Evolutionary conservation across 495 filamentous ascomycete genomes (phyloP), one percentile per base, ranked within the genome.

Genomic region (Aspergillus coremiiformis): DNA sequence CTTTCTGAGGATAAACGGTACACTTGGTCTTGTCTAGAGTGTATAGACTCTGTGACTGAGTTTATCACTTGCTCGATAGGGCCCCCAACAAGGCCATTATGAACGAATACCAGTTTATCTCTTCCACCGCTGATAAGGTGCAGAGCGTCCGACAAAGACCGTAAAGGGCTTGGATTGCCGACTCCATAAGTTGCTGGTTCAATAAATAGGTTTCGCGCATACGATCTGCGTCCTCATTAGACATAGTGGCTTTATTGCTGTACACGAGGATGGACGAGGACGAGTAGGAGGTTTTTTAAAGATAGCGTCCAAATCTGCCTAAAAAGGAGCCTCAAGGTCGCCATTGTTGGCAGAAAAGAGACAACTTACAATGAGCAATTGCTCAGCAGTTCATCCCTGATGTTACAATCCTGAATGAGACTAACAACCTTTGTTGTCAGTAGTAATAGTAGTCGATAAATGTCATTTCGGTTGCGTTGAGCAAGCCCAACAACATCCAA

Each of bases 91-190:
- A 84, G 73, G 21, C 86, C 86, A 68, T 80, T 86, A 61, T 92
- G 81, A 37, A 93, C 82, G 54, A 95, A 88, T n/a, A 81, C 84
- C n/a, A 95, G 68, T 15, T 71, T 87, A 39, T 84, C 63, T 49
- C 80, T 73, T 6, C 79, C 76, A 4, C 67, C 72, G 9, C 50
- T 47, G 4, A 81, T 72, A 9, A 63, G 62, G n/a, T 59, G 59
- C 19, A 94, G 64, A 1, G 78, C 86, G 48, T 84, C 65, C 14
- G 68, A 55, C 7, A 94, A 72, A 21, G 79, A 77, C 43, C 80
- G 77, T 37, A 94, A 59, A 1, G 81, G 73, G 10, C 64, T 71
- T 1, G 78, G 56, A 1, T 66, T 53, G 3, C 78, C 83, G 53
- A 94, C 82, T 41, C 90, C 90, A 54, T 75, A 93, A 1, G 69